phyloP scores from a whole-genome alignment of 2,329 filamentous ascomycete genomes.

The Cercospora sp. region DNA sequence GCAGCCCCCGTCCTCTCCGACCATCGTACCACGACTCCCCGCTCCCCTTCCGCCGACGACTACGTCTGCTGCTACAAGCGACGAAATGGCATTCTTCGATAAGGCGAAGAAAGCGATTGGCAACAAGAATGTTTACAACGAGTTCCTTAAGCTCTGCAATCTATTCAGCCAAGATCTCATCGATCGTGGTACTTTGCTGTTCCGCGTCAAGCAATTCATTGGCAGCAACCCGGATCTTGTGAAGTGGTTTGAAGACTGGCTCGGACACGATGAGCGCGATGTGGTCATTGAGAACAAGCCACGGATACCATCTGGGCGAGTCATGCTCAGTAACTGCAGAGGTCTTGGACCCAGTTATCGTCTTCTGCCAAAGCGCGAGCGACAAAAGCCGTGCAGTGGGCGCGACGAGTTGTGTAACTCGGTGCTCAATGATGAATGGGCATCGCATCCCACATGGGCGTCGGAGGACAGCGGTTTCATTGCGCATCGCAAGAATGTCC shows the following conservation, averaged over 20 bases:
- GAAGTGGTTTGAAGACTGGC: slow-evolving; percentile 80
- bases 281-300: slow-evolving; percentile 77
- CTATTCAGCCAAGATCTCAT: slow-evolving; percentile 92
- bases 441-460: slow-evolving; percentile 97
- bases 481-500: slow-evolving; percentile 93
- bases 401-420: slow-evolving; percentile 91
- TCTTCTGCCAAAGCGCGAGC: slow-evolving; percentile 84
- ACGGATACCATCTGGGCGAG: slow-evolving; percentile 71
- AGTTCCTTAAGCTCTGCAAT: slow-evolving; percentile 96
- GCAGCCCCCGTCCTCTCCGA: slow-evolving; percentile 70
- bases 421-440: slow-evolving; percentile 97
- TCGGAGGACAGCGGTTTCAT: slow-evolving; percentile 98
- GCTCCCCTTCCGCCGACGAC: slow-evolving; percentile 79
- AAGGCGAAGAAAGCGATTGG: slow-evolving; percentile 93
- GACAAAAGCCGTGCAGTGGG: slow-evolving; percentile 87
- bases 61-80: slow-evolving; percentile 70
- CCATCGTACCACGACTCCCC: slow-evolving; percentile 82
- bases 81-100: slow-evolving; percentile 93
- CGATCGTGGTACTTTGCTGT: slow-evolving; percentile 76
- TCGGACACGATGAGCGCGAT: slow-evolving; percentile 75
- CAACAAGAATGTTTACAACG: slow-evolving; percentile 88
- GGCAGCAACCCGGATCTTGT: slow-evolving; percentile 87
- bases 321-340: slow-evolving; percentile 93
- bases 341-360: slow-evolving; percentile 96
- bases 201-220: slow-evolving; percentile 82